These are phyloP conservation scores for Scutellaria galericulata DNA, from an alignment of 257 asterid species.

Conservation along the genomic window DNA sequence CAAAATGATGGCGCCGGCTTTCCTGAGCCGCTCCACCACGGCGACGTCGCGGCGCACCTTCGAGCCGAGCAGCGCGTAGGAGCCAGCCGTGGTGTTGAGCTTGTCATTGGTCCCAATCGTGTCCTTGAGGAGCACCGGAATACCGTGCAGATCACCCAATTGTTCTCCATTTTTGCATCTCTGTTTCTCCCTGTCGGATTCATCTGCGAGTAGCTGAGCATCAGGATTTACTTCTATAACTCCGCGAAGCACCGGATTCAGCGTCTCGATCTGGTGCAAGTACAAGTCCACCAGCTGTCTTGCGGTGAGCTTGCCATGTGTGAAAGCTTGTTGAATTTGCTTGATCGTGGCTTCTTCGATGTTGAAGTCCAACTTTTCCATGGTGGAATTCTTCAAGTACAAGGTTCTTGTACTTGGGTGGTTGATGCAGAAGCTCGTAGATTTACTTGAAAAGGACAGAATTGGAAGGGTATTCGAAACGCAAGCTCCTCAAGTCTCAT, in stretches of 20 bases:
- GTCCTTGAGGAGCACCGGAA: constrained; percentile 79
- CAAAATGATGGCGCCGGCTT: constrained; percentile 64
- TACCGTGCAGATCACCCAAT: constrained; percentile 49
- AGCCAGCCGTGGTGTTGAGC: constrained; percentile 73
- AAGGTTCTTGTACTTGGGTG: background rate
- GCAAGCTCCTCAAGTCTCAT: background rate
- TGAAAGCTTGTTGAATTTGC: constrained; percentile 47
- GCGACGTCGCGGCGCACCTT: constrained; percentile 60
- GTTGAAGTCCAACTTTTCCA: constrained; percentile 35
- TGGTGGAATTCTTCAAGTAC: background rate
- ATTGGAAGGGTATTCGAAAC: background rate
- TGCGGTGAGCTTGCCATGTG: constrained; percentile 43
- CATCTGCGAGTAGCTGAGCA: constrained; percentile 53
- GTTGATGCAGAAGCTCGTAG: constrained; percentile 21
- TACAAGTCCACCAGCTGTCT: constrained; percentile 53
- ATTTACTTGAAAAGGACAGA: constrained; percentile 9
- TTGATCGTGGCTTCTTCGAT: constrained; percentile 49
- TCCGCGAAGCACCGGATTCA: constrained; percentile 61
- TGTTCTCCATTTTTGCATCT: background rate
- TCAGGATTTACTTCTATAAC: constrained; percentile 73
- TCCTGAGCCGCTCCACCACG: constrained; percentile 65
- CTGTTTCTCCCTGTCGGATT: constrained; percentile 48
- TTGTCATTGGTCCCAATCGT: constrained; percentile 59
- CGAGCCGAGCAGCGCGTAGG: constrained; percentile 70
- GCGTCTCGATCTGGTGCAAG: constrained; percentile 48